A percentile compares a stretch with the other conserved stretches of the same genome.
Evolutionary conservation across 2,329 filamentous ascomycete genomes (phyloP).

Genomic region (Sclerotinia minor): DNA sequence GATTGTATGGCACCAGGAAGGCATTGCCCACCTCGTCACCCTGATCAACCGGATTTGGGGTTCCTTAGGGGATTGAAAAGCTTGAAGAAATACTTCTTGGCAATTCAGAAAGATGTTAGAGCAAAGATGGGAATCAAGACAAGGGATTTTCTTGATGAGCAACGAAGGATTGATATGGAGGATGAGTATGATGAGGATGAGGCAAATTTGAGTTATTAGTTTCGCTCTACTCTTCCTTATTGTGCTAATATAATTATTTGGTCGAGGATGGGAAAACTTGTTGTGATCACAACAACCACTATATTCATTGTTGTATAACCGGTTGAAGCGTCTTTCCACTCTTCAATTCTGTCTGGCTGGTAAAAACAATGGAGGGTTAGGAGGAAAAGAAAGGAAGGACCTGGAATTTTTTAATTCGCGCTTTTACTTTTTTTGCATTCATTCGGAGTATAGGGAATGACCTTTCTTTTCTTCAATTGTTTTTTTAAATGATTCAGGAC

Average conservation of each 20-base stretch:
- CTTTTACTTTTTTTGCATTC: conserved; percentile 16
- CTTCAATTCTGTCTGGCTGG: conserved; percentile 2
- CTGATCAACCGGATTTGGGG: conserved; percentile 78
- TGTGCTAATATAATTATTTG: background rate
- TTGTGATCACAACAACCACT: background rate
- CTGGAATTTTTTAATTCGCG: background rate
- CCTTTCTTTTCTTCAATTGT: too few species aligned
- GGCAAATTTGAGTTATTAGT: conserved; percentile 22
- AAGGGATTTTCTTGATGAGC: conserved; percentile 16
- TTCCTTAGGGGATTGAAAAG: conserved; percentile 83
- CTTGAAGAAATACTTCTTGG: conserved; percentile 79
- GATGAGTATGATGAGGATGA: conserved; percentile 22
- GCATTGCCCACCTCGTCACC: conserved; percentile 78
- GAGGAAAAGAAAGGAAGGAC: background rate
- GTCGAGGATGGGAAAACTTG: background rate
- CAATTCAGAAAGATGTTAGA: conserved; percentile 77
- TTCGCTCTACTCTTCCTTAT: background rate
- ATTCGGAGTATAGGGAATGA: conserved; percentile 12
- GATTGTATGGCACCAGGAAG: conserved; percentile 61
- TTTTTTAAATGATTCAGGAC: conserved; percentile 19
- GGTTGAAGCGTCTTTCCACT: background rate
- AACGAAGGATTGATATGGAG: conserved; percentile 12
- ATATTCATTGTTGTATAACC: background rate
- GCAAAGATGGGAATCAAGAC: conserved; percentile 36
- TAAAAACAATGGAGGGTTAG: background rate